phyloP scores from a whole-genome alignment of 164 flowering plant species.

The Paratinospora sagittata region DNA sequence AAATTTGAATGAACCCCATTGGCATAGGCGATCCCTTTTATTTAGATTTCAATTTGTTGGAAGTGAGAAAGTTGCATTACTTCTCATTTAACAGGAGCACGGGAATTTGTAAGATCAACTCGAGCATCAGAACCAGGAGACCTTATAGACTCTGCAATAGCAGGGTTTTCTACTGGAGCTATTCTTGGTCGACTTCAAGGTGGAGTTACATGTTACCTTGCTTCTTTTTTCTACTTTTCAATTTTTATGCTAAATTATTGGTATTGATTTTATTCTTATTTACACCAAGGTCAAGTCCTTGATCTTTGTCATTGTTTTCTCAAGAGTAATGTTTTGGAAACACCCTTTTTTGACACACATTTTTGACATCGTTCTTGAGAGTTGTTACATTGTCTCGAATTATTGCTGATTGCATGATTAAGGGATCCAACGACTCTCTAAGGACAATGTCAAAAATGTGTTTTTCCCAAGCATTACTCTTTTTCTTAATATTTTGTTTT shows the following conservation, averaged over 20 bases:
- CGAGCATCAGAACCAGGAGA: slow-evolving; percentile 66
- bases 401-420: no score
- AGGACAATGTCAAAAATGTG: no score
- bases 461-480: no score
- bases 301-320: no score
- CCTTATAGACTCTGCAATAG: slow-evolving; percentile 70
- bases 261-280: not conserved
- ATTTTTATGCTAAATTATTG: not conserved
- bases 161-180: slow-evolving; percentile 76
- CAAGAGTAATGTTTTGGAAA: no score
- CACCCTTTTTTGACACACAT: no score
- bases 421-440: no score
- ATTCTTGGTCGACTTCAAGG: slow-evolving; percentile 97
- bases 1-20: not conserved
- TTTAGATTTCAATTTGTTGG: not conserved
- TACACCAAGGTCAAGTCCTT: not conserved
- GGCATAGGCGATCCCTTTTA: not conserved
- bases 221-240: not conserved
- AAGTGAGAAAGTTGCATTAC: not conserved
- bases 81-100: slow-evolving; percentile 52
- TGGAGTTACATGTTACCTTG: slow-evolving; percentile 6
- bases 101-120: slow-evolving; percentile 68
- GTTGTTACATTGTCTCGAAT: no score
- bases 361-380: no score
- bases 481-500: not conserved